Evolutionary conservation across 192 early-diverging fungal genomes (phyloP).

Genomic region (Backusella circina): DNA sequence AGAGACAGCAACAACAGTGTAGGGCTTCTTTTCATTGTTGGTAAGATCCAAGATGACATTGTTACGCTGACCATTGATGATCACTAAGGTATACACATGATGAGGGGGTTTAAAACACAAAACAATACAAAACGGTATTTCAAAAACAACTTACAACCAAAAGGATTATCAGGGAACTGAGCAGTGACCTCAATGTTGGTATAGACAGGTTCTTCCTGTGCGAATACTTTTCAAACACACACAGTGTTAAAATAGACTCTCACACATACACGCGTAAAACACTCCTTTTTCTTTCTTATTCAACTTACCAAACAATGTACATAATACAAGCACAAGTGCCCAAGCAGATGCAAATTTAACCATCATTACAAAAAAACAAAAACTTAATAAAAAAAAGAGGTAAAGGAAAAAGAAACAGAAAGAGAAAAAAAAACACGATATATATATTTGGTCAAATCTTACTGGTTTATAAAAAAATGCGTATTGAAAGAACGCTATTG

Average conservation of each 20-base stretch:
- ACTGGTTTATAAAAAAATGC: background rate
- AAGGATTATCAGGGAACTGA: constrained; percentile 38
- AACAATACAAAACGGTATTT: background rate
- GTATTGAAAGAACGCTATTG: background rate
- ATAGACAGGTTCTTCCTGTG: constrained; percentile 12
- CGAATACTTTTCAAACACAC: constrained; percentile 3
- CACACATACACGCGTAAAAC: background rate
- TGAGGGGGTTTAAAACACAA: background rate
- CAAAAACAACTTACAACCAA: constrained; percentile 33
- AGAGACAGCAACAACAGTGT: constrained; percentile 29
- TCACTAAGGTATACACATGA: constrained; percentile 16
- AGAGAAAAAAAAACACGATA: background rate
- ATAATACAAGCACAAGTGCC: constrained; percentile 9
- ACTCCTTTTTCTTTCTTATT: background rate
- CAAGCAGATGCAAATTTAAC: constrained; percentile 16
- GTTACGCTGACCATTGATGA: constrained; percentile 44
- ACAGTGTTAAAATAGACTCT: background rate
- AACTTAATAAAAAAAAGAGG: background rate
- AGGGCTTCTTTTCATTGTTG: constrained; percentile 35
- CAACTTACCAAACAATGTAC: background rate
- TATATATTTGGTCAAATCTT: background rate
- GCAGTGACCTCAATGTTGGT: constrained; percentile 19
- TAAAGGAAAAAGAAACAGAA: constrained; percentile 6
- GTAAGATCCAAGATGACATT: constrained; percentile 32
- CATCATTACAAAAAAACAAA: constrained; percentile 11